Evolutionary conservation across 768 basidiomycete species (phyloP), one percentile per base, ranked within the genome.

Genomic region (Cubamyces sp.): DNA sequence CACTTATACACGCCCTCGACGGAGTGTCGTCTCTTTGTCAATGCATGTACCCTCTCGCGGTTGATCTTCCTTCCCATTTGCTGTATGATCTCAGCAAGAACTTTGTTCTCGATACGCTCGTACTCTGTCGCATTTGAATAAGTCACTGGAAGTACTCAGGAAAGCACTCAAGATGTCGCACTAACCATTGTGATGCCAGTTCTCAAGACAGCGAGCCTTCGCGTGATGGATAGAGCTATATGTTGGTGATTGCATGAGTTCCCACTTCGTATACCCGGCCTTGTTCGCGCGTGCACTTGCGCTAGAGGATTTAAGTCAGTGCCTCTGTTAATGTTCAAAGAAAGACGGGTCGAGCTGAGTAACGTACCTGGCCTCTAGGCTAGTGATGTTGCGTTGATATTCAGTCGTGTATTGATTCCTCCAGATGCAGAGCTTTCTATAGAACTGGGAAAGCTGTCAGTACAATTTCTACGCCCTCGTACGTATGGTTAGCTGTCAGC

Each of bases 211-310:
- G 5, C 62, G 73, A 25, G 61, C 77, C 69, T 80, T 82, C 40
- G 70, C 66, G 1, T 74, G 64, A 54, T 76, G 73, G 21, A 85
- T 69, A 6, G 68, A 45, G 2, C 77, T 76, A 67, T 78, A 87
- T 3, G 76, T 61, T 2, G 74, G 74, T 3, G 75, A 72, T 14
- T 73, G 72, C 37, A 81, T 34, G 23, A 88, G 70, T 62, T 85
- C 79, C 25, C 62, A 65, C 15, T 72, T 66, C 1, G 74, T 60
- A 77, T 82, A 86, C 6, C 83, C 84, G 62, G 80, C 68, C 3
- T 48, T n/a, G 0, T 47, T 14, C 0, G 82, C 81, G 26, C 79
- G 64, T 0, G 0, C 0, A 50, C 66, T 70, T 19, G 75, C 75
- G 53, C 85, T 86, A 50, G 9, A 63, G 34, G 26, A 7, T 12